Evolutionary conservation across 345 rosid species (phyloP), one percentile per base, ranked within the genome.

Genomic region (Melastoma malabathricum): DNA sequence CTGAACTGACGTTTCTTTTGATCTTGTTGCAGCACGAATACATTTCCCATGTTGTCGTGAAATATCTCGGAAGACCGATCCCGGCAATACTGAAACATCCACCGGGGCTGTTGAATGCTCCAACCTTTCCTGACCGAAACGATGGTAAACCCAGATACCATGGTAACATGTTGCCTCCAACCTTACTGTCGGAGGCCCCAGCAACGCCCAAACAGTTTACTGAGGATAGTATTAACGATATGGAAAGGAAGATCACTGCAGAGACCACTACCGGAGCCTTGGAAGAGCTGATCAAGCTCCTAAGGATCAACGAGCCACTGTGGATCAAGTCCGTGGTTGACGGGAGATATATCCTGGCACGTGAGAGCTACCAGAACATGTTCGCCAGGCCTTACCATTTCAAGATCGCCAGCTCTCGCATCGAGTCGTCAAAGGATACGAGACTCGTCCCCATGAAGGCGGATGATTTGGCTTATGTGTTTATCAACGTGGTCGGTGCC

Each of bases 381-480:
- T 74, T 66, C 46, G 66, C 62, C 0, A 59, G 68, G 17, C 13
- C 46, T 18, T 51, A 4, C 50, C 77, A 60, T 29, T 70, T 74
- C 19, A 74, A 51, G 34, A 58, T 59, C 31, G 17, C 62, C 5
- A 64, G 59, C 51, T 69, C 74, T 39, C 76, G 71, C 2, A 17
- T 79, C 13, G 97, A 88, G 60, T 74, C 90, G n/a, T 84, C 97
- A 2, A 82, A 72, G 64, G 63, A 67, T 13, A 58, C 67, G 15
- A 68, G 62, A 2, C 54, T 70, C 4, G 77, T 84, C 45, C 38
- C 63, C 10, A 64, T 82, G 57, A 74, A 75, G 22, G 77, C 71
- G 0, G 13, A 60, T 6, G 29, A 50, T 19, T 51, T 88, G 67
- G 66, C 82, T 17, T 63, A 68, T 19, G 67, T 72, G 69, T 56